Evolutionary conservation across 768 basidiomycete genomes (phyloP).

Genomic region (Suillus brevipes): DNA sequence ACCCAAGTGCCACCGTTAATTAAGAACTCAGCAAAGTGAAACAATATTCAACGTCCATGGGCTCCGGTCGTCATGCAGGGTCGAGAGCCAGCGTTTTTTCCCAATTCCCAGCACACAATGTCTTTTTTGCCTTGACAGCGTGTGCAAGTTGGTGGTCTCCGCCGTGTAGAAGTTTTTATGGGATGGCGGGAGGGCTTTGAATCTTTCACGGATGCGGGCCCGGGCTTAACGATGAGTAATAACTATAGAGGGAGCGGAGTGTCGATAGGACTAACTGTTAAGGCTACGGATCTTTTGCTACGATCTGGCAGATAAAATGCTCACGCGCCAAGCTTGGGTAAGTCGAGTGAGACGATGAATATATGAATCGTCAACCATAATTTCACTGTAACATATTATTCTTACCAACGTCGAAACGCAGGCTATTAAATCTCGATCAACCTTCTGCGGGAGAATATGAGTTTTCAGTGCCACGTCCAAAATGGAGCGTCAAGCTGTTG

Average conservation of each 20-base stretch:
- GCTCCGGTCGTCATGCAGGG: constrained; percentile 1
- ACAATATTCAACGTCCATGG: neutral
- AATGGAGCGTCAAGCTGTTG: neutral
- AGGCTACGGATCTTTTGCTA: neutral
- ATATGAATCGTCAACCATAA: neutral
- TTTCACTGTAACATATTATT: neutral
- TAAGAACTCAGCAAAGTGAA: neutral
- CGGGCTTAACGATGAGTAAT: neutral
- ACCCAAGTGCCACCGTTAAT: neutral
- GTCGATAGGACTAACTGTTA: constrained; percentile 2
- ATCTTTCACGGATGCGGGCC: neutral
- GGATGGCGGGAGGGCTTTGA: neutral
- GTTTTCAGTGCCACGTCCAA: neutral
- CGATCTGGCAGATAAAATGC: neutral
- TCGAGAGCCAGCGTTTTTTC: neutral
- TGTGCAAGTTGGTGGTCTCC: neutral
- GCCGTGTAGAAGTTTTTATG: neutral
- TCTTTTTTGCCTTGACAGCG: neutral
- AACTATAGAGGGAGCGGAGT: neutral
- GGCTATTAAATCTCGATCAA: neutral
- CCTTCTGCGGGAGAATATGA: neutral
- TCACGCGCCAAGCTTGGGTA: neutral
- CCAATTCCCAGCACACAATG: constrained; percentile 1
- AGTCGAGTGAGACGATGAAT: neutral
- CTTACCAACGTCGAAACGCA: neutral